Base-by-base conservation (phyloP, 345 rosid genomes). In the Eucalyptus pumila region DNA sequence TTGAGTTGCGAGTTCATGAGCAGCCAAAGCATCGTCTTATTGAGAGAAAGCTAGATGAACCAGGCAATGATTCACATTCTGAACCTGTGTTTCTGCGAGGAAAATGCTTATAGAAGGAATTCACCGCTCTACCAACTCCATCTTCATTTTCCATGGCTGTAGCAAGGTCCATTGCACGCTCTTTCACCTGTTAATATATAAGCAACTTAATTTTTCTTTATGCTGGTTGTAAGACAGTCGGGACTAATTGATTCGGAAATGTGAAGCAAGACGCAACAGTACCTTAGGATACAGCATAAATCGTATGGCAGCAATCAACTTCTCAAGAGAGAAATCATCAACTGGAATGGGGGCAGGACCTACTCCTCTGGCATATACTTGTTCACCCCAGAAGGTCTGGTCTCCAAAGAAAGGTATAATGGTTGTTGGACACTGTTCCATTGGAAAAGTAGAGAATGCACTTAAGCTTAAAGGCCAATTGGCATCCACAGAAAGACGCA, bases 351-450 rank as follows among this genome's bases (percentile, higher is more conserved):
- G 95, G 50, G 92, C 90, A 81, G 96, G 96, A 67, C 95, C 95
- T 42, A 94, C 92, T 88, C 93, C 94, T 91, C 91, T 92, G 10
- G 91, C 94, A 90, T 93, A 91, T 67, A 93, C 96, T 81, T 86
- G 91, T 69, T 94, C 94, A 76, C 96, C 96, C 96, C 96, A 94
- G 69, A 94, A 94, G 32, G 92, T 93, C 88, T 94, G 96, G 92
- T 94, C 96, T 40, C 96, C 96, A n/a, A 94, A 94, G 92, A 94
- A 93, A 58, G 96, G 95, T 88, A 93, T 93, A 26, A 94, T 87
- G 17, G 96, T 91, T 54, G 95, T 94, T 16, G 96, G 96, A 91
- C 95, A 94, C 96, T 94, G 88, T 50, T 80, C 26, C 87, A 86
- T 54, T 14, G 0, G 3, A 86, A 86, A 86, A 34, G 81, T 12